Conservation (phyloP, 164 flowering plant genomes). For the Piper longum region DNA sequence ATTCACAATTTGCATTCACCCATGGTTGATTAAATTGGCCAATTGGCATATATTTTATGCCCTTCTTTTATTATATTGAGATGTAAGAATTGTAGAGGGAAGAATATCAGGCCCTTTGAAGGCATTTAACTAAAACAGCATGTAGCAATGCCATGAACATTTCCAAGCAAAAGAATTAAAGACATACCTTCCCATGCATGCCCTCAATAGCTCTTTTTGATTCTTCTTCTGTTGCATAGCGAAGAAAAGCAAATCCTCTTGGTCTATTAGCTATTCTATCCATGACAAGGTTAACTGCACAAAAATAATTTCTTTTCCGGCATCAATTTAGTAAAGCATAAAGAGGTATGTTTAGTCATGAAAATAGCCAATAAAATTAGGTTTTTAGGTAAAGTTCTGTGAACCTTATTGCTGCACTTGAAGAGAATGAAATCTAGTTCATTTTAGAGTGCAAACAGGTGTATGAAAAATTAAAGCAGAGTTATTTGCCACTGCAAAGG, state of each 20-base stretch:
- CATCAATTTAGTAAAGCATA: neutral
- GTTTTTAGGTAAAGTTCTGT: neutral
- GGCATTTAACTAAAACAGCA: neutral
- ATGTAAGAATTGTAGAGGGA: neutral
- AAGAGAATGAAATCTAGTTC: neutral
- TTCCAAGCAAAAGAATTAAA: neutral
- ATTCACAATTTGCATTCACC: no score
- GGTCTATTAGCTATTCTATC: constrained; percentile 86
- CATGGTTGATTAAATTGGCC: no score
- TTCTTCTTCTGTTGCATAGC: constrained; percentile 73
- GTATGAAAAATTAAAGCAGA: neutral
- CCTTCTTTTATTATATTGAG: neutral
- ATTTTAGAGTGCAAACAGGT: neutral
- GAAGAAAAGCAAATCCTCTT: constrained; percentile 87
- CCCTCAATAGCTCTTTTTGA: constrained; percentile 78
- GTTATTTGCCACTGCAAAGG: neutral
- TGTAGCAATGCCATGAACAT: neutral
- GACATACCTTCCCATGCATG: constrained; percentile 89
- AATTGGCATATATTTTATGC: neutral
- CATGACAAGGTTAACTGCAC: constrained; percentile 80
- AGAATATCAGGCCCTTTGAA: neutral
- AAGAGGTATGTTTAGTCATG: neutral
- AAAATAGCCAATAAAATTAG: neutral
- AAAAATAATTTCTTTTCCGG: neutral
- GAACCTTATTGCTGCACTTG: no score